Evolutionary conservation across 768 basidiomycete genomes (phyloP), one percentile per base, ranked within the genome.

Genomic region (Hysterangium stoloniferum): DNA sequence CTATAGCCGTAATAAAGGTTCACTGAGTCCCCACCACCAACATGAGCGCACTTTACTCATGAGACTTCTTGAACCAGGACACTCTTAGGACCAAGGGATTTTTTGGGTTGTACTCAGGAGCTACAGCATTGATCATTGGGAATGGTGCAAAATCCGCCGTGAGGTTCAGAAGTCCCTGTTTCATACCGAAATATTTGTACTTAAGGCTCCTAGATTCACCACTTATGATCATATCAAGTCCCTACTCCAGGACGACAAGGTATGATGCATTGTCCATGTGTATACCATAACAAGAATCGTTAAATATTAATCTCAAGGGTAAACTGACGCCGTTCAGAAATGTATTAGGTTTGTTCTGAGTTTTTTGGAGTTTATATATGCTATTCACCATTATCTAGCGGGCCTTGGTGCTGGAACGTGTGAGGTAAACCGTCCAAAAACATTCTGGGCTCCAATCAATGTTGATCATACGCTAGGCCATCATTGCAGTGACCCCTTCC

Each of bases 101-200:
- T 52, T 81, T 78, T 40, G 85, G 86, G 27, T 95, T 96, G 60
- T 96, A 79, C 56, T 72, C 80, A 6, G 96, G 96, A 1, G 79
- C 86, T 54, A 96, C 74, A 19, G 67, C 68, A 71, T 86, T 91
- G 52, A 97, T 91, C 84, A 96, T 88, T 13, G 96, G 95, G 11
- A 98, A 98, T 64, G 77, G 93, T 1, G 63, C 80, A 57, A 99
- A 99, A 71, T 96, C 96, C 1, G 96, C 93, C 4, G 94, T 99
- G 32, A 76, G 96, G 40, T 51, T 29, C 44, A 38, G 19, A 8
- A 15, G 6, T 15, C 17, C 15, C 17, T 2, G 15, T 19, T 38
- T 19, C 15, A 38, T n/a, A n/a, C n/a, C n/a, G n/a, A 6, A 19
- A 19, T 6, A 41, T 7, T 25, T 25, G 4, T 41, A 12, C 40